Evolutionary conservation across 2,329 filamentous ascomycete genomes (phyloP), one percentile per base, ranked within the genome.

Genomic region (Fusarium sarcochroum): DNA sequence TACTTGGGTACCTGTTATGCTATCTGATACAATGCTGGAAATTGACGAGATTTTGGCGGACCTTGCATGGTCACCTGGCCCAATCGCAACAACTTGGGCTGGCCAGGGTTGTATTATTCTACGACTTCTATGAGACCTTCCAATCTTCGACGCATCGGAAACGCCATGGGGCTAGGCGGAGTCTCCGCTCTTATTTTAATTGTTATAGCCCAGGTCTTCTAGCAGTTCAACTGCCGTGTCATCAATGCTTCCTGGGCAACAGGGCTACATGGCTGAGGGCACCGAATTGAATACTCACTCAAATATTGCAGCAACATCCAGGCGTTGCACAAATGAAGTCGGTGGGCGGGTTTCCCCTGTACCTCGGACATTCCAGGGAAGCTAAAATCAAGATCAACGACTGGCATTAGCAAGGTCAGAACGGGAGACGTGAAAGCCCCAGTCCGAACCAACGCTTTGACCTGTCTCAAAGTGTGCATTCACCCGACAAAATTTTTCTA

Each of bases 11-110:
- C 20, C 30, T 45, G 45, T 37, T 37, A 35, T 11, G 27, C 27
- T 30, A 54, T 58, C 50, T 65, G 62, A 64, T 67, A 64, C 63
- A 55, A 69, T 58, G 48, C 56, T 32, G 56, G 37, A 46, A 53
- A 35, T 66, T 62, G 55, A 51, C 60, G 61, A 67, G 57, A 70
- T 67, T 72, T 49, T 44, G 32, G 55, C 63, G 66, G 69, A 44
- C 44, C 63, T 50, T 21, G 27, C 35, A 44, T 53, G 49, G 37
- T 30, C 37, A 15, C 23, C 50, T 21, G 48, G 20, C 14, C 68
- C 59, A 73, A 65, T 59, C 42, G 47, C 51, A 35, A 55, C 32
- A 51, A 55, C 38, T 50, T 38, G 32, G 13, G 30, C 21, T 40
- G 23, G 45, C 71, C 49, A 56, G 45, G 56, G 50, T 63, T 34